phyloP scores from a whole-genome alignment of 2,329 filamentous ascomycete genomes.

The Ascosphaera apis region DNA sequence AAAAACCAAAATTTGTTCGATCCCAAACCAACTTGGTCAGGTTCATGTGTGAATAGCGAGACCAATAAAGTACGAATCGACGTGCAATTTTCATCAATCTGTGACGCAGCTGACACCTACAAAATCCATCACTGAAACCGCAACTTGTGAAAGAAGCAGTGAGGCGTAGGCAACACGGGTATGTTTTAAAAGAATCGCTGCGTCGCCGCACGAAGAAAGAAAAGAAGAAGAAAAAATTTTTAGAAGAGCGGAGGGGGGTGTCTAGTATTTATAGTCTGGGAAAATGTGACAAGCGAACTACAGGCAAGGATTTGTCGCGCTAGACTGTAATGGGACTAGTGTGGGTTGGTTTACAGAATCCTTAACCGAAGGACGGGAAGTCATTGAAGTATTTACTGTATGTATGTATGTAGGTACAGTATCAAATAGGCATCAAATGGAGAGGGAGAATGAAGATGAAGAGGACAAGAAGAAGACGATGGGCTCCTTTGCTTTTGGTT shows the following conservation, averaged over 20 bases:
- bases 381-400: too few species aligned
- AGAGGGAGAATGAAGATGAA: too few species aligned
- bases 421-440: too few species aligned
- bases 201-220: constrained; percentile 60
- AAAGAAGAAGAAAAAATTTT: constrained; percentile 24
- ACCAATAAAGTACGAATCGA: constrained; percentile 30
- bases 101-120: constrained; percentile 59
- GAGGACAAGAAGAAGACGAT: too few species aligned
- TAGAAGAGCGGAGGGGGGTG: constrained; percentile 4
- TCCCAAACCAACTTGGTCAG: constrained; percentile 27
- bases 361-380: too few species aligned
- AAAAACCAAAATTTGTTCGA: constrained; percentile 27
- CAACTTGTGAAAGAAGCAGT: constrained; percentile 40
- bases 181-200: constrained; percentile 40
- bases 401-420: too few species aligned
- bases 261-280: too few species aligned
- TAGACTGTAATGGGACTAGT: constrained; percentile 4
- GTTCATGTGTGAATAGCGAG: constrained; percentile 20
- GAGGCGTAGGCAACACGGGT: constrained; percentile 61
- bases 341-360: constrained; percentile 1
- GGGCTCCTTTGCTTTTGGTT: too few species aligned
- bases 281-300: too few species aligned
- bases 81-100: constrained; percentile 61
- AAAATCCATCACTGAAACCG: constrained; percentile 42
- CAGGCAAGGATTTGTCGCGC: neutral